Base-by-base conservation (phyloP, 768 basidiomycete species). In the Xerocomus spinulosus region DNA sequence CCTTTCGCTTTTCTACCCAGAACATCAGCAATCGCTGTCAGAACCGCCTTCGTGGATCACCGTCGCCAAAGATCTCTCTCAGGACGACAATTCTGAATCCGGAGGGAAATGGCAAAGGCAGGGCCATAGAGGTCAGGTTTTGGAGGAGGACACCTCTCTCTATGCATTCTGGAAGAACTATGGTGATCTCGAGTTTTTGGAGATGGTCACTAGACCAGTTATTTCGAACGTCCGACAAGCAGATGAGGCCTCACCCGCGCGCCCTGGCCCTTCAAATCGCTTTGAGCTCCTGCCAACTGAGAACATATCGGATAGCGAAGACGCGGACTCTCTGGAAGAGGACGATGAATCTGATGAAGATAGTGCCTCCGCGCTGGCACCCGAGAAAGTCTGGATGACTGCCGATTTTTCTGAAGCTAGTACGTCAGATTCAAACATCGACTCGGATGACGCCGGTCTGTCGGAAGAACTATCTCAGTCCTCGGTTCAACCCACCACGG, bases 151-250 rank as follows among this genome's bases (percentile, higher is more conserved):
- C 25, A 54, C 53, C 2, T 64, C 76, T 0, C 25, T 68, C 0
- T 82, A 81, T 52, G 72, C 69, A 0, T 80, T 76, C 49, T 85
- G 83, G 83, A 65, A 62, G 44, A 53, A 62, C 5, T 70, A 69
- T 5, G 46, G 57, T 1, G 82, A 85, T 54, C 45, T 83, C 3
- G 65, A 61, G 2, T 83, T 81, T 55, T 52, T 82, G 33, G 57
- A 65, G 0, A 44, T 37, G 28, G 13, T 54, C n/a, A 30, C 29
- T 2, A 26, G 2, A 29, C 50, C 49, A 2, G 42, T 21, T 17
- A 30, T 32, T 10, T 15, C 30, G 17, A 1, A 4, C 0, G 9
- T 46, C 33, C 6, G 28, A 17, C 29, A 47, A 1, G 35, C n/a
- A n/a, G 9, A 37, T 7, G 7, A 13, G 1, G 9, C 4, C 14